Conservation (phyloP, 2,329 filamentous ascomycete species). For the Cladosporium velox region DNA sequence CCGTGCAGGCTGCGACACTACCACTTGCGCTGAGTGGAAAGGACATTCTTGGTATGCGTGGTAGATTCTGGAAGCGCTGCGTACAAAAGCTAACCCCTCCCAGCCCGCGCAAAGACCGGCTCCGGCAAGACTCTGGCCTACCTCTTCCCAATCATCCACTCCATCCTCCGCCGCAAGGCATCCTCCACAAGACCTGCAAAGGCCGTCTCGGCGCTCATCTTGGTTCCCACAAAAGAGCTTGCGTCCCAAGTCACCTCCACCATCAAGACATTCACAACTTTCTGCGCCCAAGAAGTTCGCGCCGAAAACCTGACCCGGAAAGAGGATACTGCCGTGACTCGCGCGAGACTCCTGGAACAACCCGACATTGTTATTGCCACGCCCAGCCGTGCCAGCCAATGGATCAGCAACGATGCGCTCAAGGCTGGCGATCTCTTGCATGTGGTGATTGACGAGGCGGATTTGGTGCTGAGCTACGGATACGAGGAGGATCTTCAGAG, state of each 20-base stretch:
- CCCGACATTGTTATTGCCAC: constrained; percentile 92
- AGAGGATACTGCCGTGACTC: constrained; percentile 83
- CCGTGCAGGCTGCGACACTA: constrained; percentile 83
- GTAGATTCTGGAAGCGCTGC: background rate
- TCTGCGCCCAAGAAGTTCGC: constrained; percentile 81
- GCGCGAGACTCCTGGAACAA: constrained; percentile 78
- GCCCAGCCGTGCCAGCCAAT: constrained; percentile 77
- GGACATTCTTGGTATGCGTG: constrained; percentile 68
- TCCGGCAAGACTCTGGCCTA: constrained; percentile 98
- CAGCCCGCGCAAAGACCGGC: constrained; percentile 87
- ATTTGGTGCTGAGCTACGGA: constrained; percentile 89
- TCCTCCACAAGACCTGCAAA: constrained; percentile 50
- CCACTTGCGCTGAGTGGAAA: constrained; percentile 83
- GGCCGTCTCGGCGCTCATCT: constrained; percentile 73
- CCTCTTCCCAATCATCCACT: constrained; percentile 82
- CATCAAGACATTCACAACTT: constrained; percentile 73
- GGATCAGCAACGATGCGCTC: constrained; percentile 72
- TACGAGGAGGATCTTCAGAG: constrained; percentile 87
- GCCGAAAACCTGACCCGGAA: constrained; percentile 87
- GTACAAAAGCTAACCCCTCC: constrained; percentile 24
- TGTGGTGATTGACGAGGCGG: constrained; percentile 90
- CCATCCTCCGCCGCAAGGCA: constrained; percentile 76
- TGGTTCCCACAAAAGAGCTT: constrained; percentile 92
- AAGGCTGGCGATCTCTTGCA: constrained; percentile 71
- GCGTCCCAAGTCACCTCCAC: constrained; percentile 86